These are phyloP conservation scores for Leishmania mexicana DNA, from an alignment of 208 protist genomes.

Conservation along the genomic window DNA sequence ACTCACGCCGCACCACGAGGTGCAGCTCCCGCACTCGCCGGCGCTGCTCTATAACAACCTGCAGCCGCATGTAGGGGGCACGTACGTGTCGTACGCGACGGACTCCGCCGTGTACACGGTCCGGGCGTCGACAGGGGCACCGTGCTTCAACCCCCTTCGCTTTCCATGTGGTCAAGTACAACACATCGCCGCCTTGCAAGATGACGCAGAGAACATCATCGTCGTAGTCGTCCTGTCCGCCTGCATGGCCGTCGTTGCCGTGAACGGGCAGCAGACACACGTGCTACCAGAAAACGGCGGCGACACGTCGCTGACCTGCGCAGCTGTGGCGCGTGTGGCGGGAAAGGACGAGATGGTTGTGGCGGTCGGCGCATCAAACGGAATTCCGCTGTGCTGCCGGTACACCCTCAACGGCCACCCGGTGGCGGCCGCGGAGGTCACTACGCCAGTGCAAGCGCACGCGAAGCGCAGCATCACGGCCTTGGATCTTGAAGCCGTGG, in stretches of 20 bases:
- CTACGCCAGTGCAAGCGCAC: conserved; percentile 32
- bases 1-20: conserved; percentile 9
- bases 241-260: conserved; percentile 6
- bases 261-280: conserved; percentile 27
- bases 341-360: conserved; percentile 11
- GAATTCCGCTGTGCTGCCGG: not conserved
- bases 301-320: not conserved
- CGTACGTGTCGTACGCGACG: conserved; percentile 28
- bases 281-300: not conserved
- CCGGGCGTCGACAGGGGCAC: conserved; percentile 21
- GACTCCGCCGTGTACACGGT: conserved; percentile 30
- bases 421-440: not conserved
- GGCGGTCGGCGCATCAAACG: conserved; percentile 16
- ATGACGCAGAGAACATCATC: conserved; percentile 13
- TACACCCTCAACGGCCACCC: conserved; percentile 16
- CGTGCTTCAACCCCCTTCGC: conserved; percentile 26
- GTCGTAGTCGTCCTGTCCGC: conserved; percentile 17
- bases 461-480: conserved; percentile 44
- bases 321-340: conserved; percentile 3
- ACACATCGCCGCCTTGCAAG: conserved; percentile 4
- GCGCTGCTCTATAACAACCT: conserved; percentile 62
- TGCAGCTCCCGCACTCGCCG: conserved; percentile 16
- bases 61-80: conserved; percentile 23
- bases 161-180: conserved; percentile 10
- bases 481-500: conserved; percentile 30